Evolutionary conservation across 768 basidiomycete species (phyloP).

Genomic region (Auriculariales sp.): DNA sequence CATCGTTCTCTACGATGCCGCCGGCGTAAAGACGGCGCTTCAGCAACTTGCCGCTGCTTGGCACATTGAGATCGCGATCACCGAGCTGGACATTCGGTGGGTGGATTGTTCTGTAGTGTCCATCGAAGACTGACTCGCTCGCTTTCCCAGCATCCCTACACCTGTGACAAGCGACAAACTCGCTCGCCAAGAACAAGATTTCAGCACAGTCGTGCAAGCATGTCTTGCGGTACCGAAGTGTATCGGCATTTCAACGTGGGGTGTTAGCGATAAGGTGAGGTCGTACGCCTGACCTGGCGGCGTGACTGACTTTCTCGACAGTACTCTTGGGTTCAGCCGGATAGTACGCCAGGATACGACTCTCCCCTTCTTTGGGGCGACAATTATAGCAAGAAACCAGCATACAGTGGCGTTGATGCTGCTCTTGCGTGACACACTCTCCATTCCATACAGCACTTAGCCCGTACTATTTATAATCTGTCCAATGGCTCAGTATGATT

Average conservation of each 20-base stretch:
- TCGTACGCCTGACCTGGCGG: background rate
- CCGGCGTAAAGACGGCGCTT: background rate
- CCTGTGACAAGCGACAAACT: background rate
- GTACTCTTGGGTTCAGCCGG: background rate
- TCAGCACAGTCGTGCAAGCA: background rate
- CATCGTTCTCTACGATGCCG: background rate
- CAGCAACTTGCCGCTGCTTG: background rate
- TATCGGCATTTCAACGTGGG: background rate
- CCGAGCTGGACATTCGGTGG: conserved; percentile 47
- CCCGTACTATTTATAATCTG: too few relatives aligned
- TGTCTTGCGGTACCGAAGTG: background rate
- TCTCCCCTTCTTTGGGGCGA: background rate
- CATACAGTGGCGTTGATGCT: background rate
- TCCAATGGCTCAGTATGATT: too few relatives aligned
- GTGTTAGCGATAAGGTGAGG: background rate
- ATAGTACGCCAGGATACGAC: background rate
- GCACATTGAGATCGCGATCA: conserved; percentile 11
- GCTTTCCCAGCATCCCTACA: background rate
- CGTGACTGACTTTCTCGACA: background rate
- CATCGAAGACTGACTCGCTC: background rate
- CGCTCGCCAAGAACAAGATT: background rate
- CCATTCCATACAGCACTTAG: too few relatives aligned
- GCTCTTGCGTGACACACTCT: background rate
- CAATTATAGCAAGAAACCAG: background rate
- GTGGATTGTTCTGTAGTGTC: background rate